Evolutionary conservation across 2,329 filamentous ascomycete genomes (phyloP), one percentile per base, ranked within the genome.

Genomic region (Fusarium sp.): DNA sequence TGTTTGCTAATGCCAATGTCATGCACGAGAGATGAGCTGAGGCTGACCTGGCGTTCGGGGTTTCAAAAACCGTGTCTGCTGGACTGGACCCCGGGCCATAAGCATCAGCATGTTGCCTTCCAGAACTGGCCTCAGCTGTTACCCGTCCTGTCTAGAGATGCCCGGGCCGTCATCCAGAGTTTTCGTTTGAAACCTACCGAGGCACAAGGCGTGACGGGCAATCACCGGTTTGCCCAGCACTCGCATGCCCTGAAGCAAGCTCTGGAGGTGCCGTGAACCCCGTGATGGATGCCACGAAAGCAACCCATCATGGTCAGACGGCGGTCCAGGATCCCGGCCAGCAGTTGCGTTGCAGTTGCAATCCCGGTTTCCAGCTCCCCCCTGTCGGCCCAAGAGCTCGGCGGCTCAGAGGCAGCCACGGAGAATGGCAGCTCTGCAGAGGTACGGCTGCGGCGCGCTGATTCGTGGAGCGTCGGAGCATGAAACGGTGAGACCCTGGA

Each of bases 401-500:
- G 54, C 38, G 38, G 40, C 40, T 64, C 52, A 60, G 35, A 50
- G 54, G 52, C 35, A 67, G 61, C 54, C 61, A 42, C 35, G 56
- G 61, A 29, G 42, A 62, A 59, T 59, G 52, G 61, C 34, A 29
- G 24, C 22, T 52, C 37, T 29, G 24, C n/a, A 63, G 50, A 60
- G 50, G 50, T 50, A 47, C 61, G 52, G 42, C 52, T 72, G 62
- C 24, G 56, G 50, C n/a, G 34, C 59, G 65, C 71, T 77, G 69
- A 75, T 77, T 76, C 69, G 74, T 72, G 40, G 73, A 69, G 68
- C 71, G 70, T 72, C 67, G 63, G 70, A 64, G 62, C 67, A 74
- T 78, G 73, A 77, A 78, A 78, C 74, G 74, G 76, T 68, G 71
- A 75, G 69, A 75, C 73, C 73, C 67, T 69, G 75, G 62, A 69